Conservation (phyloP, 2,329 filamentous ascomycete species). For the Xylaria sp. region DNA sequence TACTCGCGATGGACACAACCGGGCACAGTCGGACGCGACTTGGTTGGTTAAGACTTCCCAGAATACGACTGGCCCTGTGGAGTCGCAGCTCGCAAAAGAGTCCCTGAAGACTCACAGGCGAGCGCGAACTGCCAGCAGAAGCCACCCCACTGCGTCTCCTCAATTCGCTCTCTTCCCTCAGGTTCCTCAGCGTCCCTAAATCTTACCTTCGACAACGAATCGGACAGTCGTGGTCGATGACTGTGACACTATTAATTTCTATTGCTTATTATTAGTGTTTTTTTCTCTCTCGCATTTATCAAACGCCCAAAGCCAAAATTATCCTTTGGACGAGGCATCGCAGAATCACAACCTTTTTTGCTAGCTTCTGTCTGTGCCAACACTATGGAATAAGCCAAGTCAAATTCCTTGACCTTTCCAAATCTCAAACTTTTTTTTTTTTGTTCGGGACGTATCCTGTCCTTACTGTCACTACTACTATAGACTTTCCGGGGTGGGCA, state of each 20-base stretch:
- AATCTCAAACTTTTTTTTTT: not conserved
- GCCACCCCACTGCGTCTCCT: slow-evolving; percentile 45
- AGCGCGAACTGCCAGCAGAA: slow-evolving; percentile 50
- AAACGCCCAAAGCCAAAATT: not conserved
- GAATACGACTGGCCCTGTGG: slow-evolving; percentile 32
- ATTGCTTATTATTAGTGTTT: not conserved
- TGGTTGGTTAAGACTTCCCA: slow-evolving; percentile 40
- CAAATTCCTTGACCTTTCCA: slow-evolving; percentile 17
- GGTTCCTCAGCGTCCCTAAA: slow-evolving; percentile 32
- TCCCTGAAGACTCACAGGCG: slow-evolving; percentile 46
- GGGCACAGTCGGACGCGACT: slow-evolving; percentile 49
- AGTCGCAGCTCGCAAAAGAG: slow-evolving; percentile 37
- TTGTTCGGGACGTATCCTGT: not conserved
- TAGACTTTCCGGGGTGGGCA: slow-evolving; percentile 20
- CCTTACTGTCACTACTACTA: slow-evolving; percentile 14
- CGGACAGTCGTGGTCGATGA: not conserved
- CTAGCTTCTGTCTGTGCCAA: slow-evolving; percentile 7
- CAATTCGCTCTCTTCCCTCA: slow-evolving; percentile 50
- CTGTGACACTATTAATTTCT: slow-evolving; percentile 2
- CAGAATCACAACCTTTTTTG: not conserved
- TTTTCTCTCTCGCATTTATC: not conserved
- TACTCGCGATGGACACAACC: slow-evolving; percentile 45
- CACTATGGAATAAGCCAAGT: slow-evolving; percentile 7
- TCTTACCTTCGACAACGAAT: not conserved
- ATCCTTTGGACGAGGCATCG: not conserved